These are phyloP conservation scores for Inonotus obliquus DNA, from an alignment of 1,284 basidiomycete genomes.

Conservation along the genomic window DNA sequence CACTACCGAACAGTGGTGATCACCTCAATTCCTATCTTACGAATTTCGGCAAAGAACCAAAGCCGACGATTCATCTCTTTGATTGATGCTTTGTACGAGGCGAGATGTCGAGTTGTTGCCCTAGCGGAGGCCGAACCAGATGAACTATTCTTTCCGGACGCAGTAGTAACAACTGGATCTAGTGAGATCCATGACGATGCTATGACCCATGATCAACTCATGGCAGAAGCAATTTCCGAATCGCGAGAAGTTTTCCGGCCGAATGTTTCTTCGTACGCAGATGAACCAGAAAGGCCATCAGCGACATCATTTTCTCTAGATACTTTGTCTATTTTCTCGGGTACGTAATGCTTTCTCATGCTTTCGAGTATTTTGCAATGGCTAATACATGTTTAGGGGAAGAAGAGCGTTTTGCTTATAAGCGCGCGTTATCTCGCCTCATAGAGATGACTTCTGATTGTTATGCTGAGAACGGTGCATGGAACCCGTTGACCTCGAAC, in stretches of 20 bases:
- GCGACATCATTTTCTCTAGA: constrained; percentile 34
- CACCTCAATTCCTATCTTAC: constrained; percentile 54
- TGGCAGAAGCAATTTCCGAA: constrained; percentile 57
- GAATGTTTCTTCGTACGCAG: constrained; percentile 56
- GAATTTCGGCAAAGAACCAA: constrained; percentile 61
- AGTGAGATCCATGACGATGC: constrained; percentile 17
- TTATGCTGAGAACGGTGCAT: constrained; percentile 41
- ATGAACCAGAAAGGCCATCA: constrained; percentile 32
- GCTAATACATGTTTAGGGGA: constrained; percentile 35
- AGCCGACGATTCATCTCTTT: constrained; percentile 68
- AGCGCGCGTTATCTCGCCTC: constrained; percentile 61
- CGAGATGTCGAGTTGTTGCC: constrained; percentile 39
- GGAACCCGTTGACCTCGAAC: constrained; percentile 39
- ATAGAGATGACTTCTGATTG: constrained; percentile 59
- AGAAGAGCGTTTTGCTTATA: constrained; percentile 67
- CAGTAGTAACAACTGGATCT: constrained; percentile 23
- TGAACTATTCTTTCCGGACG: constrained; percentile 59
- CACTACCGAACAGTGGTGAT: constrained; percentile 56
- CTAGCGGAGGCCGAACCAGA: constrained; percentile 47
- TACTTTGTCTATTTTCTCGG: constrained; percentile 60
- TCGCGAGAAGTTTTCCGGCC: constrained; percentile 53
- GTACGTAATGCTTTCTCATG: constrained; percentile 26
- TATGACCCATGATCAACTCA: constrained; percentile 43
- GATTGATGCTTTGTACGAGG: constrained; percentile 62
- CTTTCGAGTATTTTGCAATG: background rate